Percentiles rank a stretch among this genome's conserved stretches.
These are phyloP conservation scores for Phaeophleospora eucalypticola DNA, from an alignment of 2,329 filamentous ascomycete genomes.

Conservation along the genomic window DNA sequence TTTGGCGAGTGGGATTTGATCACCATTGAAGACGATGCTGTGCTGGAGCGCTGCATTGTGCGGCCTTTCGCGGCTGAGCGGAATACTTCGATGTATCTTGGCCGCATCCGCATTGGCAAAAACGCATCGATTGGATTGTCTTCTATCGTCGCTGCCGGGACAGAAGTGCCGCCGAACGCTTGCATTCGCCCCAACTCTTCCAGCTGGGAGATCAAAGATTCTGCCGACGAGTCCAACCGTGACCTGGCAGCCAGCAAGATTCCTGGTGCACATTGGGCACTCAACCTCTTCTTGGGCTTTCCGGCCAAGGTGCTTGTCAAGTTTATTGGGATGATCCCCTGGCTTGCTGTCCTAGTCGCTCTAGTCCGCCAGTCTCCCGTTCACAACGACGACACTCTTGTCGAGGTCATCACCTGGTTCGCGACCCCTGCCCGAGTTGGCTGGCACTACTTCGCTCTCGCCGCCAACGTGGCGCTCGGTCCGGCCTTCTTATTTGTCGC, in stretches of 20 bases:
- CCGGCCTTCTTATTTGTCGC: slow-evolving; percentile 46
- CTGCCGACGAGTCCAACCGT: slow-evolving; percentile 45
- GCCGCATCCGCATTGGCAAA: slow-evolving; percentile 47
- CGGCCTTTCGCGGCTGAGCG: slow-evolving; percentile 54
- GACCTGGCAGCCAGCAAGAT: slow-evolving; percentile 39
- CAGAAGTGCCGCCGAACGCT: slow-evolving; percentile 45
- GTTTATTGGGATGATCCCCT: slow-evolving; percentile 45
- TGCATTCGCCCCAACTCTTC: slow-evolving; percentile 57
- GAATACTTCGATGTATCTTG: slow-evolving; percentile 58
- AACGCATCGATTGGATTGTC: slow-evolving; percentile 47
- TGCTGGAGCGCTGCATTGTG: slow-evolving; percentile 47
- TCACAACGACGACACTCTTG: slow-evolving; percentile 35
- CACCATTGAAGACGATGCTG: slow-evolving; percentile 50
- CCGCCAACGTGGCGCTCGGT: slow-evolving; percentile 39
- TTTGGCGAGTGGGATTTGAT: slow-evolving; percentile 57
- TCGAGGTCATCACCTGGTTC: slow-evolving; percentile 49
- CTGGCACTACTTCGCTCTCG: slow-evolving; percentile 49
- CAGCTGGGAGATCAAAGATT: slow-evolving; percentile 52
- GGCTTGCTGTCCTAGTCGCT: slow-evolving; percentile 40
- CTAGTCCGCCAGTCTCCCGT: slow-evolving; percentile 41
- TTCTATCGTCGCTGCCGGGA: slow-evolving; percentile 51
- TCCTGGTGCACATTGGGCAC: slow-evolving; percentile 45
- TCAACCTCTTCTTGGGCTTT: slow-evolving; percentile 41
- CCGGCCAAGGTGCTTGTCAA: slow-evolving; percentile 42
- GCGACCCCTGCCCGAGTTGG: slow-evolving; percentile 44